Percentiles rank a stretch among this genome's conserved stretches.
These are phyloP conservation scores for Chloranthus sessilifolius DNA, from an alignment of 164 flowering plant species.

Conservation along the genomic window DNA sequence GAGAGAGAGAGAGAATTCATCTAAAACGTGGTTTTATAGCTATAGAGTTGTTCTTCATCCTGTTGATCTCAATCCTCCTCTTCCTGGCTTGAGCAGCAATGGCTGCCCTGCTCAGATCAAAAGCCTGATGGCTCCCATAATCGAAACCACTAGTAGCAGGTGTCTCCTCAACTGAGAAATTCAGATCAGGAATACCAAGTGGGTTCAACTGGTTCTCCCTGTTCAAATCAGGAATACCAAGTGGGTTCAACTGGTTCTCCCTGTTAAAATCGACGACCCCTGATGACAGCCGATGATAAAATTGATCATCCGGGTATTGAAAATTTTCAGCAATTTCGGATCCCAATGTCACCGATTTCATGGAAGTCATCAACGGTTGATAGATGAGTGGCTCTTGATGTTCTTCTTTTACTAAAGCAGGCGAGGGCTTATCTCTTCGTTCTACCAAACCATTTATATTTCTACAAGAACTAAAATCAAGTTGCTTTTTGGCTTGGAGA, in stretches of 20 bases:
- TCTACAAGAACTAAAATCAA: constrained; percentile 4
- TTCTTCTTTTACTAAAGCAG: constrained; percentile 4
- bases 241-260: constrained; percentile 10
- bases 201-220: constrained; percentile 10
- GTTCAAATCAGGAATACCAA: not conserved
- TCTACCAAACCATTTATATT: not conserved
- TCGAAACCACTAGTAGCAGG: constrained; percentile 11
- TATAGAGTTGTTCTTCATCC: constrained; percentile 24
- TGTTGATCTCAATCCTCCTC: constrained; percentile 29
- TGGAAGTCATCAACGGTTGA: too few relatives aligned
- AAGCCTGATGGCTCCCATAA: not conserved
- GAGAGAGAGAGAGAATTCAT: not conserved
- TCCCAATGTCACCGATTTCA: not conserved
- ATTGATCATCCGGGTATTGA: constrained; percentile 1
- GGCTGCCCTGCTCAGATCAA: constrained; percentile 10
- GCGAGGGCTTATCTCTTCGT: not conserved
- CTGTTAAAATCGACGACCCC: not conserved
- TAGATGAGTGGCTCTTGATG: not conserved
- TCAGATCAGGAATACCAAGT: constrained; percentile 29
- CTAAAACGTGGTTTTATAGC: not conserved
- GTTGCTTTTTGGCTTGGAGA: not conserved
- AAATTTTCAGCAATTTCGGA: not conserved
- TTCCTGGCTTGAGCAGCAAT: constrained; percentile 40
- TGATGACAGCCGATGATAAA: not conserved
- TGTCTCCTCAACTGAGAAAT: constrained; percentile 17